Base-by-base conservation (phyloP, 1,139 yeast species). In the Trichomonascaceae sp. region DNA sequence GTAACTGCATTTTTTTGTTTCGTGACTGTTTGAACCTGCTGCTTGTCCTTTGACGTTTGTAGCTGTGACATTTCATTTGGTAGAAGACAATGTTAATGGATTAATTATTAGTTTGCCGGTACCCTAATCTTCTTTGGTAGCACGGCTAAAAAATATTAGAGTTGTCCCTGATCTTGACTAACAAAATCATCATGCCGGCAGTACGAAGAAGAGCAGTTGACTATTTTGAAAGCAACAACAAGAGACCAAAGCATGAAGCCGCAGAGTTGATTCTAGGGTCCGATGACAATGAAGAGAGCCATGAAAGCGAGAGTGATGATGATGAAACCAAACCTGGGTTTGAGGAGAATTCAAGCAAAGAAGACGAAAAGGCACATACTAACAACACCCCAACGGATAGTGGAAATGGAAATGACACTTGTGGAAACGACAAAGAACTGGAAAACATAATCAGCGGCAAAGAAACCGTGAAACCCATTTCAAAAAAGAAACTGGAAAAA, bases 401-500 rank as follows among this genome's bases (percentile, higher is more conserved):
- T 8, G 6, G 23, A 11, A 20, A 20, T 11, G 23, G 23, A 20
- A 11, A 20, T 20, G 23, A 20, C 23, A 20, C 23, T 11, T 20
- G 11, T 20, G 16, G 37, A 35, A 41, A 42, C 28, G 40, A 41
- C 29, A 35, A 37, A 36, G 38, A 11, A 33, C 30, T 20, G 23
- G 26, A 29, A 13, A 22, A 31, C 17, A 15, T 26, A 13, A 27
- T 27, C 28, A 28, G 25, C 13, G 26, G 17, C 18, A 31, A 20
- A 11, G 11, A 20, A 11, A 11, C 23, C 11, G 28, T 54, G 8
- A 57, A 57, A 26, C 43, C 51, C 20, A 43, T 52, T 38, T 44
- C 48, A 17, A 48, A 43, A 33, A 56, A 48, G 34, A 56, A 51
- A 34, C 46, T 54, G 20, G 55, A 53, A 41, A 42, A 50, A 34